A percentile compares a stretch with the other conserved stretches of the same genome.
These are phyloP conservation scores for Fusarium nisikadoi DNA, from an alignment of 2,329 filamentous ascomycete species.

Conservation along the genomic window DNA sequence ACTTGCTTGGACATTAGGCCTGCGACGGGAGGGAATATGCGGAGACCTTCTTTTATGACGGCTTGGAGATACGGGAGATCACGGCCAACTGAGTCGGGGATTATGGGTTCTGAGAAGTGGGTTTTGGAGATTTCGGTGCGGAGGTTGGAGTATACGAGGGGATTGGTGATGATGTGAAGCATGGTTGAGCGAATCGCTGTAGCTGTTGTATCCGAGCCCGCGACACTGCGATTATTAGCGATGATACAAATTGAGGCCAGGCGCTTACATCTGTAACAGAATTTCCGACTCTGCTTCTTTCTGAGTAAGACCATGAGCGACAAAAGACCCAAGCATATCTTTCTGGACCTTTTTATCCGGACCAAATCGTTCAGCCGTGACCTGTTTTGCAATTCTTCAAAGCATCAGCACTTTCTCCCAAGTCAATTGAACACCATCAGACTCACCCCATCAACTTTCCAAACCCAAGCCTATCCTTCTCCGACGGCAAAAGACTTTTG, in stretches of 20 bases:
- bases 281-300: constrained; percentile 46
- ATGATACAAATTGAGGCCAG: rapidly evolving
- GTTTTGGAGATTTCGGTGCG: constrained; percentile 44
- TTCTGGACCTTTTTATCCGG: constrained; percentile 41
- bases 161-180: constrained; percentile 63
- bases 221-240: constrained; percentile 50
- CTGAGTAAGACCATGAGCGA: constrained; percentile 42
- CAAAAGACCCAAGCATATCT: constrained; percentile 49
- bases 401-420: not conserved
- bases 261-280: constrained; percentile 36
- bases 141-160: constrained; percentile 58
- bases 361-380: constrained; percentile 43
- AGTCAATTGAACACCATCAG: not conserved
- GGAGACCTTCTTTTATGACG: constrained; percentile 60
- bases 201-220: constrained; percentile 68
- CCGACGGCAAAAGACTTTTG: constrained; percentile 54
- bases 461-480: constrained; percentile 52
- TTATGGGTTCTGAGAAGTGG: constrained; percentile 33
- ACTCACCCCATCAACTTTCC: constrained; percentile 58
- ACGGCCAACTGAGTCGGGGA: constrained; percentile 49
- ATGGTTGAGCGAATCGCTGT: constrained; percentile 64
- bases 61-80: constrained; percentile 58
- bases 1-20: constrained; percentile 52
- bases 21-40: constrained; percentile 51
- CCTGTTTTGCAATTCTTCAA: constrained; percentile 43